Evolutionary conservation across 2,329 filamentous ascomycete genomes (phyloP), one percentile per base, ranked within the genome.

Genomic region (Cercospora sp.): DNA sequence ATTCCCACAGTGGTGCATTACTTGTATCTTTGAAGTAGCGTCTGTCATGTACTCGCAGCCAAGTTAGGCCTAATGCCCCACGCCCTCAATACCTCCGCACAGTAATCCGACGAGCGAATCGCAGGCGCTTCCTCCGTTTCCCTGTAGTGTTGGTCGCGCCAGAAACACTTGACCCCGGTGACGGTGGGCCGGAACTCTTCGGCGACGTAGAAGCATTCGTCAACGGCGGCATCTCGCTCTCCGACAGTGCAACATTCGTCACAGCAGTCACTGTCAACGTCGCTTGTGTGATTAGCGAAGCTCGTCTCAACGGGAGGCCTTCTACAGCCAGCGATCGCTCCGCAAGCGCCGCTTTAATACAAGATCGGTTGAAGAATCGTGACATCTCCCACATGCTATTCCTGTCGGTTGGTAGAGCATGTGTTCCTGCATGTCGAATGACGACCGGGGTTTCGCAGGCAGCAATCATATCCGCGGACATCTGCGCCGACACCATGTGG

Each of bases 401-500:
- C n/a, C 63, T 61, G 12, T 70, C 66, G 4, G 70, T 70, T 3
- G 68, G 69, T 3, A 69, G 59, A 13, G 69, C 66, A 45, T 70
- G 70, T 10, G 70, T 71, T 21, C 70, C 67, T 43, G 58, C 60
- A 61, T 70, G 68, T 59, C 62, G 60, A 21, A 71, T 61, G 45
- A 69, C 64, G 5, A 60, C 43, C 2, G 67, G 45, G 34, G 59
- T 55, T 55, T 68, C 61, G 63, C 67, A 71, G 5, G 63, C 57
- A 5, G 49, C 66, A 24, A 69, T 69, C 45, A 71, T 65, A 6
- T 45, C 57, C 12, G 21, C 43, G 18, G 67, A 68, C 24, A 67
- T 68, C 16, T 68, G 63, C 21, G 61, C 61, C n/a, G 63, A 66
- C 40, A 71, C 70, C 67, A 71, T 71, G 32, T 69, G 69, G 40